Base-by-base conservation (phyloP, 2,329 filamentous ascomycete species). In the Colletotrichum spinosum region DNA sequence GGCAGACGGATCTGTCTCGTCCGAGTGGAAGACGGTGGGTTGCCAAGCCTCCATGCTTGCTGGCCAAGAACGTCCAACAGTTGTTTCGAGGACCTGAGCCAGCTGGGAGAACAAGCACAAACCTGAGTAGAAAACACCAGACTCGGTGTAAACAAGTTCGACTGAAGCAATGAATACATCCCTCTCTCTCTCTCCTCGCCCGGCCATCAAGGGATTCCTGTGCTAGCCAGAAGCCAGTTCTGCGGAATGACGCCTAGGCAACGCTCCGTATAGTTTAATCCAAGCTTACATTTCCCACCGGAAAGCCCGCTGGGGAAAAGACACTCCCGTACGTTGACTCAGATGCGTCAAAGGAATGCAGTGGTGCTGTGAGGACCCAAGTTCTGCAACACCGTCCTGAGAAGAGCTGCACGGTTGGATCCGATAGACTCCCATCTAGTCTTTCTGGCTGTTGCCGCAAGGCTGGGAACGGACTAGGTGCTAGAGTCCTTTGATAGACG, bases 381-480 rank as follows among this genome's bases (percentile, higher is more conserved):
- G 25, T 4, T 25, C 25, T 25, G 3, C 25, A 25, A 5, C 3
- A 25, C 25, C 25, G 25, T 25, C 25, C 25, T 25, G 25, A 25
- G 25, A 25, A 25, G 25, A 25, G 25, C 25, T 25, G 3, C 25
- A 4, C 25, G 52, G 35, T n/a, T 57, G 33, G 8, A 13, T 25
- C 34, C n/a, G 15, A 7, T 17, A 17, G 17, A 12, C 45, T 25
- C n/a, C 13, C 11, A 12, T 35, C 38, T 38, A 41, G 12, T 34
- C 34, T 13, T 13, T 25, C 51, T 50, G 11, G 39, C 4, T 6
- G 8, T 11, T 6, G 8, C 13, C 3, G 4, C 8, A 34, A n/a
- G n/a, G 15, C 63, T 57, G 63, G 33, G 42, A 57, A 53, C 63
- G 37, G 63, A 49, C 6, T 42, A 8, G 2, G 2, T 52, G 12